A percentile compares a stretch with the other conserved stretches of the same genome.
These are phyloP conservation scores for Nyctanthes arbortristis DNA, from an alignment of 257 asterid genomes.

Conservation along the genomic window DNA sequence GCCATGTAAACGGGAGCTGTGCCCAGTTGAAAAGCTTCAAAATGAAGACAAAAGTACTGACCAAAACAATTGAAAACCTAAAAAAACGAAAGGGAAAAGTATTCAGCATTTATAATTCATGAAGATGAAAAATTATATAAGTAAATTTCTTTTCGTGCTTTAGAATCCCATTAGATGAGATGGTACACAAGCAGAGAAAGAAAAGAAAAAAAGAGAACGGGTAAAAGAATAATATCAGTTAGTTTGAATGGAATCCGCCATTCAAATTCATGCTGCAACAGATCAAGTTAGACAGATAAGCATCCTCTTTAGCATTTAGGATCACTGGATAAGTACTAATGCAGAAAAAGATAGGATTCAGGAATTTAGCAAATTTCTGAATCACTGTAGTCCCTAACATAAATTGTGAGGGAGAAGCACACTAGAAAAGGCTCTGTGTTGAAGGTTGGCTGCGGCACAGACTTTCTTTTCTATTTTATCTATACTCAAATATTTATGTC, in stretches of 20 bases:
- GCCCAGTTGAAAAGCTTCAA: constrained; percentile 1
- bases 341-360: background rate
- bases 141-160: background rate
- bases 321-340: background rate
- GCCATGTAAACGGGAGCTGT: background rate
- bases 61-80: constrained; percentile 29
- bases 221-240: no score
- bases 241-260: background rate
- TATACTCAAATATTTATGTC: background rate
- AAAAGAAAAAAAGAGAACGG: no score
- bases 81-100: background rate
- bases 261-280: background rate
- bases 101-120: background rate
- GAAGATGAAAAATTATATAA: background rate
- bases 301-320: background rate
- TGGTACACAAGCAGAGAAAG: background rate
- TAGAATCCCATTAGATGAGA: background rate
- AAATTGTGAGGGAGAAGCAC: background rate
- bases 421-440: background rate
- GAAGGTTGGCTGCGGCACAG: background rate
- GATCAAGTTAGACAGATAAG: background rate
- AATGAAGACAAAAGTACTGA: constrained; percentile 1
- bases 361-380: background rate
- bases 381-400: no score
- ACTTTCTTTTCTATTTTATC: background rate